Evolutionary conservation across 78 protist genomes (phyloP).

Genomic region (Dictyostelium intermedium): DNA sequence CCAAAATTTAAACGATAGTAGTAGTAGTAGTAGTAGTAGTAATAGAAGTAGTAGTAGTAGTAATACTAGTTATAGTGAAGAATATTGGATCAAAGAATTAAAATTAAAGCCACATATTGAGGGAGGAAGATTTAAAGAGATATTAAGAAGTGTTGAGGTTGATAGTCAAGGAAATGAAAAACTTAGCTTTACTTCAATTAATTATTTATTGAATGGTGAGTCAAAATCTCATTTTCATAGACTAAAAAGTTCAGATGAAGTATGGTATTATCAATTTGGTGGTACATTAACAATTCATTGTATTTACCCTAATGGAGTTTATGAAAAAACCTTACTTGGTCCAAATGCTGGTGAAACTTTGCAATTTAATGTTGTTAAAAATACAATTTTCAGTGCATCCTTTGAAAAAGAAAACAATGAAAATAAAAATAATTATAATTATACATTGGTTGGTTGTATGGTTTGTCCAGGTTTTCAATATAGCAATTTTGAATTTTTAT

Average conservation of each 20-base stretch:
- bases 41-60: too few species aligned
- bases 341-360: neutral
- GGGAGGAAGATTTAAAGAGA: neutral
- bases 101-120: neutral
- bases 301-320: neutral
- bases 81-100: neutral
- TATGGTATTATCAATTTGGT: neutral
- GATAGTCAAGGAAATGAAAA: neutral
- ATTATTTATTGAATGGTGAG: neutral
- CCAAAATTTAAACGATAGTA: too few species aligned
- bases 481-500: neutral
- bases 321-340: neutral
- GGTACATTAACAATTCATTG: neutral
- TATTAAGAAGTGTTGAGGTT: neutral
- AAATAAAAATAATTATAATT: neutral
- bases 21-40: too few species aligned
- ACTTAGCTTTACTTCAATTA: neutral
- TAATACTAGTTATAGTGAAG: neutral
- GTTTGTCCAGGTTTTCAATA: neutral
- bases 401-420: neutral
- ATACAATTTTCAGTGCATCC: neutral
- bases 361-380: neutral
- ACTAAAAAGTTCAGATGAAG: neutral
- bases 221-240: neutral
- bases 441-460: neutral